A percentile compares a stretch with the other conserved stretches of the same genome.
Evolutionary conservation across 2,329 filamentous ascomycete genomes (phyloP).

Genomic region (Alternaria burnsii): DNA sequence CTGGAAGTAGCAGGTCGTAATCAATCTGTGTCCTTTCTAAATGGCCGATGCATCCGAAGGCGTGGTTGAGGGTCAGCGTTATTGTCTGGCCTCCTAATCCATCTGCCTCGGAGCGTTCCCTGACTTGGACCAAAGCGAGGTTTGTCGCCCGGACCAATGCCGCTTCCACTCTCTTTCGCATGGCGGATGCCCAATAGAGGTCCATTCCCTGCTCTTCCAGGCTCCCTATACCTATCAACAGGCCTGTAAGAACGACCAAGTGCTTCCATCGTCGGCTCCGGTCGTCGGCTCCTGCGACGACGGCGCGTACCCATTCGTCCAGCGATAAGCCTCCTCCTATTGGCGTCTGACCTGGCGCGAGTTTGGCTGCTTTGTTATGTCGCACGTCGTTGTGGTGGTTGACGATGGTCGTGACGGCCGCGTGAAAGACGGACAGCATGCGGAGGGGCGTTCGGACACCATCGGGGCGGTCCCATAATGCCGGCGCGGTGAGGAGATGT

Average conservation of each 20-base stretch:
- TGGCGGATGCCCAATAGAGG: conserved; percentile 65
- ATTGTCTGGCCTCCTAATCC: conserved; percentile 62
- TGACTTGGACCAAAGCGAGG: conserved; percentile 71
- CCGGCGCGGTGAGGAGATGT: conserved; percentile 74
- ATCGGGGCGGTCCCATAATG: conserved; percentile 72
- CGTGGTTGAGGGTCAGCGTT: conserved; percentile 77
- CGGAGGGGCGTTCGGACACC: conserved; percentile 70
- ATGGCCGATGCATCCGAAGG: conserved; percentile 75
- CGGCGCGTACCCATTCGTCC: conserved; percentile 67
- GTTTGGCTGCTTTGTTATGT: conserved; percentile 35
- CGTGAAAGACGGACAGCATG: conserved; percentile 76
- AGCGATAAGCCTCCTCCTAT: conserved; percentile 58
- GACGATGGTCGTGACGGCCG: conserved; percentile 66
- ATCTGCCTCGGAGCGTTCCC: conserved; percentile 59
- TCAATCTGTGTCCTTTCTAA: conserved; percentile 67
- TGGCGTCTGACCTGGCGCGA: conserved; percentile 42
- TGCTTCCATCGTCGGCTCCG: conserved; percentile 80
- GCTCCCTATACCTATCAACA: conserved; percentile 75
- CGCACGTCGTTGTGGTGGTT: conserved; percentile 56
- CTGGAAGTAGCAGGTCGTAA: conserved; percentile 73
- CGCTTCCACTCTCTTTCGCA: conserved; percentile 73
- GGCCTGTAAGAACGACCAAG: conserved; percentile 78
- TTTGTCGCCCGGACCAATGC: conserved; percentile 80
- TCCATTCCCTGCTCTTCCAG: conserved; percentile 59
- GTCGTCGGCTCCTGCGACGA: conserved; percentile 68